Evolutionary conservation across 768 basidiomycete species (phyloP), one percentile per base, ranked within the genome.

Genomic region (Gyrodon lividus): DNA sequence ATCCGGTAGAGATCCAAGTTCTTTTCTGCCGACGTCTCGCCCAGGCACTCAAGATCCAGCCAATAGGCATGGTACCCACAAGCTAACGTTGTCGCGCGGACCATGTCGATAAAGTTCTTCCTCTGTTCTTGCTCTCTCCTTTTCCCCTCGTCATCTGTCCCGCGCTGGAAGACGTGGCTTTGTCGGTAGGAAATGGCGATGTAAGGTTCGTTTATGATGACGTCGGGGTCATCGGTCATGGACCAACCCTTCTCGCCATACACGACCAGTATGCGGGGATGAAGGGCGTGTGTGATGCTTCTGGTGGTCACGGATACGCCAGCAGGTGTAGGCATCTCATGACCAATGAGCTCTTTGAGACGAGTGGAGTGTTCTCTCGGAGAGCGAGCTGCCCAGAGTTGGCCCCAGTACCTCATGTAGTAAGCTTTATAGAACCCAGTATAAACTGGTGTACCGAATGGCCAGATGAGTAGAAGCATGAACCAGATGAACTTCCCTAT

Each of bases 301-400:
- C 38, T 24, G 16, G 34, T 3, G 2, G 41, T 43, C 17, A 10
- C 45, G n/a, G 42, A 1, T 6, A 31, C 30, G 17, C 38, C 42
- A n/a, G 41, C 28, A 20, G 50, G 54, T 1, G 22, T 35, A 14
- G 53, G 48, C 49, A 57, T 43, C 26, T 47, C 49, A 12, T 50
- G 26, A 19, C 35, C 40, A 6, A 28, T 31, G 22, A 43, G 31
- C 12, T 51, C 44, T 6, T 52, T 22, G 22, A 41, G 1, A 16
- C 55, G 57, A 4, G 39, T 34, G 9, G 60, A 61, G 40, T 56
- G 33, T 14, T 61, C 60, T 38, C 22, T 62, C 2, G 16, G n/a
- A 5, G 60, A 61, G 24, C 60, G 60, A 9, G 60, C 60, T 19
- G 60, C 53, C 60, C 60, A 61, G 40, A 61, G 35, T 31, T 61